Conservation (phyloP, 1,139 yeast genomes). For the Chernovozyma aurita region DNA sequence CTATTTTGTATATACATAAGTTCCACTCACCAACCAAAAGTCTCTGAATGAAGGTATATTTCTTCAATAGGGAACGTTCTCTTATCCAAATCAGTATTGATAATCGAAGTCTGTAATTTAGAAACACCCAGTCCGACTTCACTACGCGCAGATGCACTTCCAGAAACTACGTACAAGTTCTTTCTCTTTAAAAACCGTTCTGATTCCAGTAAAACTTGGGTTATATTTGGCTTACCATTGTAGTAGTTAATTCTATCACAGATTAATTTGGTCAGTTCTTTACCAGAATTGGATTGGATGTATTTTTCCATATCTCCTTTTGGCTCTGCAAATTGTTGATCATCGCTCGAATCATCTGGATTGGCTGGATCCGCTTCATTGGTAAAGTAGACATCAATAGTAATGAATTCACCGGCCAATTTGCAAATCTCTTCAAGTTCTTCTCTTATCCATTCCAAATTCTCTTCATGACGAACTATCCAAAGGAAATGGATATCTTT, state of each 20-base stretch:
- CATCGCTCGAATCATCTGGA: conserved; percentile 4
- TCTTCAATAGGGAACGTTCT: conserved; percentile 33
- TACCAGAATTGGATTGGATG: not conserved
- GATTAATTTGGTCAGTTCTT: not conserved
- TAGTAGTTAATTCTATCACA: conserved; percentile 14
- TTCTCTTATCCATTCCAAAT: conserved; percentile 41
- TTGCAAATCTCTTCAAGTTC: conserved; percentile 32
- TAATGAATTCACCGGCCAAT: conserved; percentile 20
- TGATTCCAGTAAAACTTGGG: conserved; percentile 16
- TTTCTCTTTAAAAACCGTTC: conserved; percentile 24
- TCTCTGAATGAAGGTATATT: conserved; percentile 54
- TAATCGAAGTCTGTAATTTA: conserved; percentile 25
- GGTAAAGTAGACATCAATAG: conserved; percentile 24
- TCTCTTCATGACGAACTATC: conserved; percentile 36
- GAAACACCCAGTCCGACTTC: conserved; percentile 45
- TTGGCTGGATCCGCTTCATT: conserved; percentile 4
- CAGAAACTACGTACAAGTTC: conserved; percentile 49
- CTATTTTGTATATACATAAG: too few relatives aligned
- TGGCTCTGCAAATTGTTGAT: not conserved
- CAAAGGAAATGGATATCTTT: conserved; percentile 43
- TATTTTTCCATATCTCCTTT: not conserved
- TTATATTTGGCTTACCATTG: conserved; percentile 32
- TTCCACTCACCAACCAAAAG: conserved; percentile 59
- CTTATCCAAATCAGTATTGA: conserved; percentile 24
- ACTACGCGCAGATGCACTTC: conserved; percentile 42